phyloP scores from a whole-genome alignment of 2,329 filamentous ascomycete genomes.

The Bertia moriformis region DNA sequence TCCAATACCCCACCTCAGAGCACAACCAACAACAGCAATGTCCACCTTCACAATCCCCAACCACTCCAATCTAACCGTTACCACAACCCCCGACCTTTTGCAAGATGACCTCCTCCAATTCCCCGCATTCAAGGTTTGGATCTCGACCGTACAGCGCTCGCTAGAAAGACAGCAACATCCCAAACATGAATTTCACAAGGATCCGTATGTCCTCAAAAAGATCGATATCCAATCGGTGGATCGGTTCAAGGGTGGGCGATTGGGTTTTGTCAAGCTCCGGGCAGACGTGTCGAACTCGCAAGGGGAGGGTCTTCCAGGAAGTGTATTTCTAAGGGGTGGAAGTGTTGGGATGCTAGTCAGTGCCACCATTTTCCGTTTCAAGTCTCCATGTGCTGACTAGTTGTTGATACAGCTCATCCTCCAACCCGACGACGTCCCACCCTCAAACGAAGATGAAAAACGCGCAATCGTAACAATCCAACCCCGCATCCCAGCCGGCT shows the following conservation, averaged over 20 bases:
- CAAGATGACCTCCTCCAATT: neutral
- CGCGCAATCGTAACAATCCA: conserved; percentile 38
- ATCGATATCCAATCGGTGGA: conserved; percentile 38
- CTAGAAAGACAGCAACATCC: conserved; percentile 25
- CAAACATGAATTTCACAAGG: conserved; percentile 33
- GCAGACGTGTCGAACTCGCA: conserved; percentile 29
- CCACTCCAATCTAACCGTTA: neutral
- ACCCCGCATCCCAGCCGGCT: conserved; percentile 38
- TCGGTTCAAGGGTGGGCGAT: conserved; percentile 25
- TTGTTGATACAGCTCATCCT: conserved; percentile 19
- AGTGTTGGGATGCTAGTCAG: conserved; percentile 45
- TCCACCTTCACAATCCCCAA: neutral
- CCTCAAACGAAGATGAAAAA: conserved; percentile 24
- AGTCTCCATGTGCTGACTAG: neutral
- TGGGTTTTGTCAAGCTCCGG: conserved; percentile 43
- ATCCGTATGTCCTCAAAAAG: conserved; percentile 34
- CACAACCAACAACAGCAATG: neutral
- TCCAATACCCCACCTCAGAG: too few relatives aligned
- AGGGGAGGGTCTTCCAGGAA: conserved; percentile 34
- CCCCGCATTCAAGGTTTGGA: conserved; percentile 20
- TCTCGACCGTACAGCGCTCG: conserved; percentile 27
- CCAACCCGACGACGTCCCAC: conserved; percentile 30
- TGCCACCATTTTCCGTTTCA: conserved; percentile 1
- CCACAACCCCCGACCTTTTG: neutral
- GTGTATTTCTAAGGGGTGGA: conserved; percentile 41